Evolutionary conservation across 441 rosid genomes (phyloP), one percentile per base, ranked within the genome.

Genomic region (Theobroma grandiflorum): DNA sequence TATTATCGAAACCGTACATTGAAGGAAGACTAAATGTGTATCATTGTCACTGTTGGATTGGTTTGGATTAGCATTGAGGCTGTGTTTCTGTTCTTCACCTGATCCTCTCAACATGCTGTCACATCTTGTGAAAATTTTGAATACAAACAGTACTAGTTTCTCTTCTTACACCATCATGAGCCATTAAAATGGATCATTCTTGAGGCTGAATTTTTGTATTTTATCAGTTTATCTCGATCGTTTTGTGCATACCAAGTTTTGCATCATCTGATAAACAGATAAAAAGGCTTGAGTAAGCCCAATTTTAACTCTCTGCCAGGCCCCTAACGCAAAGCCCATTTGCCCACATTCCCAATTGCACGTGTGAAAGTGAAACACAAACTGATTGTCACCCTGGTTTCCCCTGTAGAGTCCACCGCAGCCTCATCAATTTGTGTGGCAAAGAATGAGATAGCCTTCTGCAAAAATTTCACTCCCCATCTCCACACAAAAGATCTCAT

Each of bases 381-480:
- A 47, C 22, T 49, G 10, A 12, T 9, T 3, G 6, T 18, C 15
- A 16, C 47, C 33, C 20, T 47, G 8, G 22, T 18, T 33, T 53
- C 35, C 52, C 31, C 16, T 5, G 71, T n/a, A 15, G 31, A 26
- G 1, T 31, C 74, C 50, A 50, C 57, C 53, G 26, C 40, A 63
- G 42, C 57, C 90, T 80, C 85, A 77, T 71, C 86, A 85, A 84
- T 82, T 85, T 91, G 92, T 91, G 97, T 93, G 98, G 96, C 91
- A 14, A 84, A 77, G 89, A 73, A 88, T 52, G 83, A 84, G 96
- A 92, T 93, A 89, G 83, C 86, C 79, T 65, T 50, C 50, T 20
- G 45, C 82, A 12, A 58, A 72, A 76, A 58, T 33, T 73, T 84
- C 79, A 47, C 67, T 58, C 50, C n/a, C 63, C 57, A 2, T 72